Evolutionary conservation across 176 grass and related monocot genomes (phyloP).

Genomic region (Bonia amplexicaulis): DNA sequence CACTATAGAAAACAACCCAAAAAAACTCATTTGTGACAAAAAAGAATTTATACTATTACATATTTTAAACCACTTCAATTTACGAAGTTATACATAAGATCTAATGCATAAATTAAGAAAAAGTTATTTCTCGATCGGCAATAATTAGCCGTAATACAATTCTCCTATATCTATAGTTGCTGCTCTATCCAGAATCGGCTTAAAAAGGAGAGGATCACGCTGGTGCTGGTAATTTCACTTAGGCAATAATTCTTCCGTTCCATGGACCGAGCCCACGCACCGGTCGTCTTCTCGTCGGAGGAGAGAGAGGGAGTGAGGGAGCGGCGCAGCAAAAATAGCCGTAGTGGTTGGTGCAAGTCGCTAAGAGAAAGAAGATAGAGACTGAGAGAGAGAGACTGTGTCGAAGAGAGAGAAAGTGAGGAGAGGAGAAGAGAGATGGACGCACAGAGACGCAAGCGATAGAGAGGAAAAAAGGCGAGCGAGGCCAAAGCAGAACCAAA

Average conservation of each 20-base stretch:
- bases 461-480: constrained; percentile 26
- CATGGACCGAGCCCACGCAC: constrained; percentile 30
- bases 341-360: constrained; percentile 50
- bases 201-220: neutral
- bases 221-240: neutral
- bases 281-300: constrained; percentile 15
- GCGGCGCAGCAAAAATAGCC: constrained; percentile 32
- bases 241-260: constrained; percentile 24
- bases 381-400: constrained; percentile 19
- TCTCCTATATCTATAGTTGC: too few relatives aligned
- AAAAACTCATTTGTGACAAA: neutral
- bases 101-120: neutral
- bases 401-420: constrained; percentile 27
- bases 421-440: constrained; percentile 38
- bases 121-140: too few relatives aligned
- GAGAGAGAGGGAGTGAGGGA: constrained; percentile 23
- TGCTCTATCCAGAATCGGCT: too few relatives aligned
- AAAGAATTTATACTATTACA: neutral
- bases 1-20: neutral
- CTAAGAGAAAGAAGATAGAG: constrained; percentile 27
- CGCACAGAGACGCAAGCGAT: constrained; percentile 31
- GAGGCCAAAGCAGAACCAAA: constrained; percentile 27
- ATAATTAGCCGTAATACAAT: neutral
- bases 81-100: neutral
- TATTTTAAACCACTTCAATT: neutral